Base-by-base conservation (phyloP, 768 basidiomycete species). In the Psilocybe subaeruginosa region DNA sequence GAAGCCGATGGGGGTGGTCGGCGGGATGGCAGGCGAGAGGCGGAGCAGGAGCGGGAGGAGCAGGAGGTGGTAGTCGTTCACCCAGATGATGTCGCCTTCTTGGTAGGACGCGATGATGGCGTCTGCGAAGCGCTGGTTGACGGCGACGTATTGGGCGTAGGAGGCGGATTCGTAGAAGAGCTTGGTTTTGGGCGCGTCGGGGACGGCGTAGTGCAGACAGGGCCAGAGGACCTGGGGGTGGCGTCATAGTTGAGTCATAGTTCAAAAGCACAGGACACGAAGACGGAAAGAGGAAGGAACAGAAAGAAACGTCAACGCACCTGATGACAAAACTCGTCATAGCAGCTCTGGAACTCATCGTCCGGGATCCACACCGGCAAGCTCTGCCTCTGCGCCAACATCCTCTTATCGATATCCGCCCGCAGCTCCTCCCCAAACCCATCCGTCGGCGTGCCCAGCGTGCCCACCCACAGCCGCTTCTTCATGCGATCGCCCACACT, bases 41-140 rank as follows among this genome's bases (percentile, higher is more conserved):
- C 96, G 89, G 30, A 99, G 84, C 76, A 98, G 87, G 46, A 84
- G 82, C 1, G 97, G 97, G 8, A 97, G 85, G 52, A 99, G 88
- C 81, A 97, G 90, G 51, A 99, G 88, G 70, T 99, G 97, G 75
- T 98, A 99, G 77, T 99, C 97, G 75, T 99, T 95, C 3, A 93
- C 82, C 89, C 89, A 92, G 67, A 92, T 86, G 69, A 99, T 87
- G 73, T 99, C 97, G 52, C 97, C 97, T 23, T 93, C 91, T 65
- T 85, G 82, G 74, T 94, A 95, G 48, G 87, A 82, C 6, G 85
- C 82, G 50, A 90, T 86, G 72, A 98, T 95, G 46, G 84, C 82
- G 49, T 92, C 85, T 0, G 96, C 96, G 69, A 97, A 98, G 48
- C 90, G 88, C 71, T 90, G 82, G 78, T 99, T 99, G 62, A 96